A percentile compares a stretch with the other conserved stretches of the same genome.
These are phyloP conservation scores for Vanilla planifolia DNA, from an alignment of 106 monocot species.

Conservation along the genomic window DNA sequence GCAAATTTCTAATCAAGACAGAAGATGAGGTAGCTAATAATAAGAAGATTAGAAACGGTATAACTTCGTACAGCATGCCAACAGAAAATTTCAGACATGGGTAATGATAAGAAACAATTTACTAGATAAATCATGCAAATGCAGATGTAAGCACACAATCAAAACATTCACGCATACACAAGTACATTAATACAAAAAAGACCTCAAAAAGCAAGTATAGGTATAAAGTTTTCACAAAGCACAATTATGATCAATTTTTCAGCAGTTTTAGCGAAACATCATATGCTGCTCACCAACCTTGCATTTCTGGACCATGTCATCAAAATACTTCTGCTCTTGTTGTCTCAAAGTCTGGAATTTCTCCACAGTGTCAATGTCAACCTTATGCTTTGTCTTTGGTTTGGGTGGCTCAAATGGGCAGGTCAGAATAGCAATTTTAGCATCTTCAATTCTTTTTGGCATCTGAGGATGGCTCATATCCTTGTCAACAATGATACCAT, in stretches of 20 bases:
- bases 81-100: too few relatives aligned
- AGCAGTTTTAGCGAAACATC: background rate
- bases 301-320: constrained; percentile 98
- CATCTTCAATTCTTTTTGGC: constrained; percentile 92
- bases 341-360: constrained; percentile 84
- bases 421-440: constrained; percentile 92
- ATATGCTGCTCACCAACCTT: constrained; percentile 37
- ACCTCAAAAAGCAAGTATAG: too few relatives aligned
- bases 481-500: constrained; percentile 92
- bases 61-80: too few relatives aligned
- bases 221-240: too few relatives aligned
- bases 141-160: too few relatives aligned
- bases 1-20: background rate
- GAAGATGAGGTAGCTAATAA: too few relatives aligned
- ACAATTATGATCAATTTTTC: too few relatives aligned
- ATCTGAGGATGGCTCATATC: constrained; percentile 99
- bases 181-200: too few relatives aligned
- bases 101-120: too few relatives aligned
- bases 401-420: constrained; percentile 99
- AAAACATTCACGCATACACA: too few relatives aligned
- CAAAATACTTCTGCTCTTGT: constrained; percentile 88
- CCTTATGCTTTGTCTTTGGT: constrained; percentile 99
- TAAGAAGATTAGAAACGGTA: too few relatives aligned
- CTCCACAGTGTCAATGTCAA: constrained; percentile 97
- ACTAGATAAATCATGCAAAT: too few relatives aligned